Base-by-base conservation (phyloP, 768 basidiomycete genomes). In the Xerocomellus dryophilus region DNA sequence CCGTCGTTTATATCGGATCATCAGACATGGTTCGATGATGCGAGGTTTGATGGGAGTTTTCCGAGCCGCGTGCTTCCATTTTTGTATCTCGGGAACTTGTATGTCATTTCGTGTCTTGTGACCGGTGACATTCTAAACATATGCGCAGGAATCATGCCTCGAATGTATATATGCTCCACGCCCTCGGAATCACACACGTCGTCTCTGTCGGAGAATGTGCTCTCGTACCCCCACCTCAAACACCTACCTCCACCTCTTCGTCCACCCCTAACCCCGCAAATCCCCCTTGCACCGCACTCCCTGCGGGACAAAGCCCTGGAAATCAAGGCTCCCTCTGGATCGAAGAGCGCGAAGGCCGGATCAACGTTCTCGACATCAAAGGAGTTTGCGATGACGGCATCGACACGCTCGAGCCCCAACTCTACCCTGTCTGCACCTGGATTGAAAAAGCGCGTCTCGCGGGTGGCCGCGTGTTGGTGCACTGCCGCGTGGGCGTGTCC, bases 401-500 rank as follows among this genome's bases (percentile, higher is more conserved):
- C 67, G 94, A 96, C 71, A 92, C 90, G 27, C 81, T 98, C 27
- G 86, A 92, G 63, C 92, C 90, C 7, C 87, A 94, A 70, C 79
- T 98, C 31, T 84, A 84, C 54, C 86, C 88, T 3, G 90, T 96
- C 39, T 93, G 93, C 65, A 87, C 86, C 43, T 98, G 94, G 91
- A 98, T 98, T 61, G 93, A 96, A 63, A 78, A 81, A 47, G 96
- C 93, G 40, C 76, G 92, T 38, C 70, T 74, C 32, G 81, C 85
- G 46, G 94, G 95, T 7, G 96, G 96, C 3, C 89, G 90, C 66
- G 87, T 96, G 32, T 78, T 98, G 47, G 93, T 98, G 8, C 96
- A 98, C 71, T 98, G 96, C 71, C 81, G 94, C n/a, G 96, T 98
- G n/a, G 96, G 96, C n/a, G 96, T 98, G 40, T 91, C 88, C 41